phyloP scores from a whole-genome alignment of 1,284 basidiomycete species.

The Cerrena zonata region DNA sequence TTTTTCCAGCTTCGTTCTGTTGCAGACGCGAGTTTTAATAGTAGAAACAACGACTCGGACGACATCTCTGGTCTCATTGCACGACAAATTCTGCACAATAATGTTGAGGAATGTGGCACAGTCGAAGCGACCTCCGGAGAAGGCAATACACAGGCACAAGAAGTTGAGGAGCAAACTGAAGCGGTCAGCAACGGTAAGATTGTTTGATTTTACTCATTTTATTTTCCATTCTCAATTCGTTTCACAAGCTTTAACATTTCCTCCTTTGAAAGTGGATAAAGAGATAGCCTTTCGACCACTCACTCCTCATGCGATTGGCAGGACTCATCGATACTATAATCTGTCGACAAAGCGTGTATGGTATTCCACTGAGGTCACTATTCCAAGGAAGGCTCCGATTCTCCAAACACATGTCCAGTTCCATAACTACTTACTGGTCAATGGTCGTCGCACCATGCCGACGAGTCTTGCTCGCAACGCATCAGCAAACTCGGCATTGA shows the following conservation, averaged over 20 bases:
- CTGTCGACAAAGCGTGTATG: not conserved
- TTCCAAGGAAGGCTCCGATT: not conserved
- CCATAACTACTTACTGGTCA: conserved; percentile 5
- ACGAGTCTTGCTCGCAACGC: not conserved
- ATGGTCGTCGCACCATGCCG: conserved; percentile 4
- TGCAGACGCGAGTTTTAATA: no score
- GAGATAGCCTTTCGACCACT: no score
- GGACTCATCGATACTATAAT: not conserved
- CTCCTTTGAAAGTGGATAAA: no score
- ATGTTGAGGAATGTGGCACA: not conserved
- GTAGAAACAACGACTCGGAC: no score
- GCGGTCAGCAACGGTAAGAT: no score
- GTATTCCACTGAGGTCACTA: not conserved
- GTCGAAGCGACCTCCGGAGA: not conserved
- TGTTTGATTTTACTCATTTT: no score
- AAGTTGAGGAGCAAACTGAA: no score
- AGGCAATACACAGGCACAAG: no score
- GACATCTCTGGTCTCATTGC: not conserved
- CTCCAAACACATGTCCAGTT: conserved; percentile 3
- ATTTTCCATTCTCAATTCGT: no score
- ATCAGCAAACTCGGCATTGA: not conserved
- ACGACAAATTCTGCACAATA: not conserved
- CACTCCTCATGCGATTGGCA: no score
- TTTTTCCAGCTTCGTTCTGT: no score
- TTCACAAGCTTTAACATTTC: no score